Evolutionary conservation across 371 early-diverging fungal species (phyloP), one percentile per base, ranked within the genome.

Genomic region (Mucor saturninus): DNA sequence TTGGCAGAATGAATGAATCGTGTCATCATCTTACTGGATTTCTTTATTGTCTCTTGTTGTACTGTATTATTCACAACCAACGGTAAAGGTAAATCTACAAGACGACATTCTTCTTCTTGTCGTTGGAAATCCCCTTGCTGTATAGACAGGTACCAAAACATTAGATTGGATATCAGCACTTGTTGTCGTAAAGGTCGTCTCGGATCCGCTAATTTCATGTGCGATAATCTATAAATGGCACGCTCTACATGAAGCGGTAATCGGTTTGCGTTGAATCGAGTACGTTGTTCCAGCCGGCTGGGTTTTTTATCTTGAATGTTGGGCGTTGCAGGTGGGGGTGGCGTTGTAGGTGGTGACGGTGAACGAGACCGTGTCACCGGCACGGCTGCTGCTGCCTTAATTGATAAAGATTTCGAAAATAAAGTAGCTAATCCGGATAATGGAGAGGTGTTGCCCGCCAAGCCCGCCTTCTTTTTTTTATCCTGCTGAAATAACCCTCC

Each of bases 111-210:
- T 8, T 42, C 35, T 49, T 43, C 13, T 26, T 10, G 28, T 40
- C 32, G 38, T 51, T 62, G 62, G 15, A 59, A 54, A 5, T 54
- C 62, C 30, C 43, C 51, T 54, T 58, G 71, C 10, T 68, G 68
- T 42, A 89, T 83, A 6, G 84, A 77, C 8, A 96, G 80, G 67
- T 93, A 93, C 86, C 93, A 94, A 72, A 94, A 88, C 93, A 95
- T 93, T 70, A 95, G 81, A 65, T 95, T 95, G 21, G 91, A 89
- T 40, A 96, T 88, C 60, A 93, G 68, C 4, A 95, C 97, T 72
- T 95, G 95, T 46, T 96, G 91, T 29, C 73, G 71, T 55, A 95
- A 79, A 6, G 94, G 91, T 4, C 95, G 85, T 11, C 90, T 83
- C 1, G 89, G 89, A 67, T 93, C 90, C 9, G 95, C 89, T 11